These are phyloP conservation scores for Apiospora phragmitis DNA, from an alignment of 2,329 filamentous ascomycete genomes.

Conservation along the genomic window DNA sequence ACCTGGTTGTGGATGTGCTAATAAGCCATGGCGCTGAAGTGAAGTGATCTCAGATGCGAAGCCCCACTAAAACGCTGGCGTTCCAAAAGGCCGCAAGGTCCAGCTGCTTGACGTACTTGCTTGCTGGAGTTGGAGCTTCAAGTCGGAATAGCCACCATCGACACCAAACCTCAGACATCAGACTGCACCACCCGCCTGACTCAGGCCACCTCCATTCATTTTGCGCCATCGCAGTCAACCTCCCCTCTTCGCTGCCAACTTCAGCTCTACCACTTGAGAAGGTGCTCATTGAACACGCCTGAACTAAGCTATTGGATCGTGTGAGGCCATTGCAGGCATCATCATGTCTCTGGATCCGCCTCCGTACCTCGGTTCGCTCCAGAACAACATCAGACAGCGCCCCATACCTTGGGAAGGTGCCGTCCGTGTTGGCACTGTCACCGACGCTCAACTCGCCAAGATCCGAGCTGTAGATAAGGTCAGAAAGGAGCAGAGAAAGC, in stretches of 20 bases:
- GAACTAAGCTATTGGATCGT: not conserved
- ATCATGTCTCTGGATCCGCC: slow-evolving; percentile 89
- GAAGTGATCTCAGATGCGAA: not conserved
- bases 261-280: not conserved
- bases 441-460: slow-evolving; percentile 89
- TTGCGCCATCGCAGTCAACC: not conserved
- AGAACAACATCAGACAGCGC: slow-evolving; percentile 94
- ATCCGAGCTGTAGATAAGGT: slow-evolving; percentile 97
- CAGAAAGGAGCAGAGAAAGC: slow-evolving; percentile 84
- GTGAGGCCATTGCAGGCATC: slow-evolving; percentile 18
- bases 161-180: not conserved
- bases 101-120: not conserved
- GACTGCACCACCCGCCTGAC: not conserved
- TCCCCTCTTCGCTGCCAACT: not conserved
- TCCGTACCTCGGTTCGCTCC: slow-evolving; percentile 79
- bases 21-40: not conserved
- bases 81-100: slow-evolving; percentile 6
- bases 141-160: not conserved
- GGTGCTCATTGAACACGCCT: not conserved
- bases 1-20: no score
- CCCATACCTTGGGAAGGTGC: slow-evolving; percentile 98
- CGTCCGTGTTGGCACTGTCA: slow-evolving; percentile 89
- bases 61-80: not conserved
- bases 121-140: not conserved
- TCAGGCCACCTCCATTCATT: not conserved